phyloP scores from a whole-genome alignment of 495 filamentous ascomycete species.

The Penicillium mononematosum region DNA sequence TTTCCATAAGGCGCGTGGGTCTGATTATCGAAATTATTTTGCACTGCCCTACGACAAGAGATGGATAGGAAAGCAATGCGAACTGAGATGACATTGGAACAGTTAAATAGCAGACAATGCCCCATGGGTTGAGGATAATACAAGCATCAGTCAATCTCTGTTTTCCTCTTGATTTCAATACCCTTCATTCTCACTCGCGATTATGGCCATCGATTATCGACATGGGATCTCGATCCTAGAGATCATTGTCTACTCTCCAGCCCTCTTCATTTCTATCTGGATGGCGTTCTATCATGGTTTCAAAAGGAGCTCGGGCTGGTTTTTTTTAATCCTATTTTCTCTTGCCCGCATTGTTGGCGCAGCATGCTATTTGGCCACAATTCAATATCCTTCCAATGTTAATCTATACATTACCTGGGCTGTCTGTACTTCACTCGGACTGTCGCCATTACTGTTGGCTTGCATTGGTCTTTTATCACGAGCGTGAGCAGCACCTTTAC shows the following conservation, averaged over 20 bases:
- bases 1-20: background rate
- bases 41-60: background rate
- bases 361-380: constrained; percentile 37
- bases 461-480: constrained; percentile 21
- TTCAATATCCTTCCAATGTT: constrained; percentile 24
- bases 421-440: constrained; percentile 27
- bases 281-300: constrained; percentile 44
- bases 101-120: constrained; percentile 1
- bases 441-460: constrained; percentile 24
- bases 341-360: constrained; percentile 38
- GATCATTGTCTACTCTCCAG: constrained; percentile 35
- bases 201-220: constrained; percentile 21
- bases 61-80: background rate
- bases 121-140: background rate
- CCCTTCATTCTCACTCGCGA: background rate
- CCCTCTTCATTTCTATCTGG: constrained; percentile 31
- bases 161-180: background rate
- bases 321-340: constrained; percentile 40
- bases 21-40: background rate
- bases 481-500: constrained; percentile 18
- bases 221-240: constrained; percentile 40
- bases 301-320: constrained; percentile 31
- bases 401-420: constrained; percentile 24
- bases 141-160: background rate
- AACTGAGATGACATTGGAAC: background rate